Evolutionary conservation across 768 basidiomycete species (phyloP), one percentile per base, ranked within the genome.

Genomic region (Phlegmacium glaucopus): DNA sequence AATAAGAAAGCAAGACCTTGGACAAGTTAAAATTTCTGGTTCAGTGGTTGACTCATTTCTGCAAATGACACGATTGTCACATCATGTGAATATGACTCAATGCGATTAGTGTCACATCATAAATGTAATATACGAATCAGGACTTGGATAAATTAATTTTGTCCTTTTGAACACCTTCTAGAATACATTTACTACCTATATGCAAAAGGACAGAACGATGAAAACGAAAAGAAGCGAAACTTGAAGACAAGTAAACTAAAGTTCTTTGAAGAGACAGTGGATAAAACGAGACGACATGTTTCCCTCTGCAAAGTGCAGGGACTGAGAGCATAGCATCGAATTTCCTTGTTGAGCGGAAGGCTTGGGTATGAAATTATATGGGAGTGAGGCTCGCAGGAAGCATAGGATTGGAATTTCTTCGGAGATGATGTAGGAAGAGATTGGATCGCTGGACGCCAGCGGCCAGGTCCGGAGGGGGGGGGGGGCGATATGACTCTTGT

Each of bases 161-260:
- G 16, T 6, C 18, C 13, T 44, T 27, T 42, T 32, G 35, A 42
- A 49, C 51, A 48, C 43, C 46, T 10, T 43, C 35, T 52, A 52
- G 42, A 47, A 48, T 52, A 52, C 51, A 52, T 47, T 52, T 44
- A 48, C 42, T 51, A 47, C 32, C 38, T 41, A 47, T 47, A 52
- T 52, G 42, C 42, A 25, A 48, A 50, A 42, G 22, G 42, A 40
- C 42, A 39, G 32, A 43, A 40, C 32, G 46, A 48, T 16, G 39
- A 43, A 45, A 48, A 45, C 22, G n/a, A 43, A 34, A 27, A 42
- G 34, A 39, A 39, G n/a, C 16, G 37, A 38, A 42, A 47, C 35
- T 47, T 34, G 42, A 42, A 30, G 42, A 26, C 15, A 37, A 22
- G 42, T 29, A 36, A 26, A 42, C 22, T 29, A 10, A 27, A n/a